Base-by-base conservation (phyloP, 306 rosid species). In the Betula pendula region DNA sequence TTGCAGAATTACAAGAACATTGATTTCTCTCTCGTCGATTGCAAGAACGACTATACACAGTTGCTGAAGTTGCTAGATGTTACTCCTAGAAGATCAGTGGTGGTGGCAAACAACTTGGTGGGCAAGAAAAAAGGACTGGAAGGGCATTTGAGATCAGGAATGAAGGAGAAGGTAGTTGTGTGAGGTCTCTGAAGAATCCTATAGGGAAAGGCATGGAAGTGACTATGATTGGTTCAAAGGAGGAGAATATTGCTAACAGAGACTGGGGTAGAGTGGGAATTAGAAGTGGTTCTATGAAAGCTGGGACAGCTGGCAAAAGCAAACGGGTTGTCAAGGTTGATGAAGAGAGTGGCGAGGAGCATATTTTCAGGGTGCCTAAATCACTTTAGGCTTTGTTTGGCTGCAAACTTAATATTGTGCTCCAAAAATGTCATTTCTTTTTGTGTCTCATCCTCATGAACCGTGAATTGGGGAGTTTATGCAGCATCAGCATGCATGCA, bases 331-430 rank as follows among this genome's bases (percentile, higher is more conserved):
- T 75, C 40, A 82, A 82, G 79, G 72, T 86, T 74, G 97, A 92
- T 81, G 83, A 92, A 80, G 81, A 89, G 56, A 88, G 87, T 70
- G 94, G 95, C 47, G 95, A 88, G 63, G 93, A 92, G 79, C 95
- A 86, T 60, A 86, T 92, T 66, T 89, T 83, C 68, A 80, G 89
- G 75, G 77, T 86, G 27, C 84, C 86, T 38, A 81, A 76, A 3
- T 69, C 55, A 8, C 9, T 69, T 5, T 69, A 69, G 38, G 8
- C 73, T 29, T 29, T 55, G 80, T 72, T 38, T 69, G 24, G 77
- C 49, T 20, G 15, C 50, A 33, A 82, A 49, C 43, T 42, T 27
- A 5, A 15, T 29, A 29, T 29, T 29, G 33, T n/a, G n/a, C n/a
- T n/a, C n/a, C n/a, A n/a, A n/a, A n/a, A n/a, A n/a, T n/a, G n/a